Evolutionary conservation across 495 filamentous ascomycete genomes (phyloP).

Genomic region (Pseudomonodictys pantanalensis): DNA sequence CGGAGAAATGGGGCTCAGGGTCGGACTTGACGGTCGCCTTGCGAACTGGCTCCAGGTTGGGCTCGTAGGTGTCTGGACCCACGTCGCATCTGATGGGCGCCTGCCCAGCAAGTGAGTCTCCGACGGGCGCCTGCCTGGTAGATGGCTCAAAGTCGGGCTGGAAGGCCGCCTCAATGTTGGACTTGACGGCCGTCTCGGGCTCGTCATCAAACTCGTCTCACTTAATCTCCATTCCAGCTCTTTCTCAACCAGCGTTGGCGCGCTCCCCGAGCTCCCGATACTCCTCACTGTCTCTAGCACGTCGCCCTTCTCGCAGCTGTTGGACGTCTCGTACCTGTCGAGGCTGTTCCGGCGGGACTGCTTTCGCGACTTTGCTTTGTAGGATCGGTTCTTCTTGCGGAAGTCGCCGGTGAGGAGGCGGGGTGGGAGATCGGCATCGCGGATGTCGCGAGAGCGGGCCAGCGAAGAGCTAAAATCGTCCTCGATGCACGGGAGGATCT

Average conservation of each 20-base stretch:
- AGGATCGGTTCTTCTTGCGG: constrained; percentile 10
- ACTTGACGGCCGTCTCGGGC: constrained; percentile 25
- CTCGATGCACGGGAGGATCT: constrained; percentile 29
- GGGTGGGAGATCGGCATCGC: constrained; percentile 13
- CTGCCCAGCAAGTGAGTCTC: too few relatives aligned
- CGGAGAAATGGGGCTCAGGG: constrained; percentile 27
- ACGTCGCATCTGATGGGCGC: too few relatives aligned
- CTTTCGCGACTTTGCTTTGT: constrained; percentile 2
- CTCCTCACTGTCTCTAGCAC: constrained; percentile 27
- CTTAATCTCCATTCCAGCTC: constrained; percentile 20
- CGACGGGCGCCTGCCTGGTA: too few relatives aligned
- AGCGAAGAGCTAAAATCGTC: constrained; percentile 28
- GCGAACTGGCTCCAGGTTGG: not conserved
- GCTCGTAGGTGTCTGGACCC: not conserved
- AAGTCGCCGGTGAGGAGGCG: constrained; percentile 15
- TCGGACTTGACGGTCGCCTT: constrained; percentile 26
- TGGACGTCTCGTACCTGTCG: constrained; percentile 10
- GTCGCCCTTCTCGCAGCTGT: constrained; percentile 29
- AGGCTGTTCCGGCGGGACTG: constrained; percentile 23
- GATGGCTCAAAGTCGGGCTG: too few relatives aligned
- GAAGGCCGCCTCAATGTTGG: too few relatives aligned
- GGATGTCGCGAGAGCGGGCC: constrained; percentile 5
- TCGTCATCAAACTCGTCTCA: constrained; percentile 18
- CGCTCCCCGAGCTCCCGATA: constrained; percentile 26
- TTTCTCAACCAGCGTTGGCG: constrained; percentile 27